Evolutionary conservation across 208 protist species (phyloP), one percentile per base, ranked within the genome.

Genomic region (Crithidia bombi): DNA sequence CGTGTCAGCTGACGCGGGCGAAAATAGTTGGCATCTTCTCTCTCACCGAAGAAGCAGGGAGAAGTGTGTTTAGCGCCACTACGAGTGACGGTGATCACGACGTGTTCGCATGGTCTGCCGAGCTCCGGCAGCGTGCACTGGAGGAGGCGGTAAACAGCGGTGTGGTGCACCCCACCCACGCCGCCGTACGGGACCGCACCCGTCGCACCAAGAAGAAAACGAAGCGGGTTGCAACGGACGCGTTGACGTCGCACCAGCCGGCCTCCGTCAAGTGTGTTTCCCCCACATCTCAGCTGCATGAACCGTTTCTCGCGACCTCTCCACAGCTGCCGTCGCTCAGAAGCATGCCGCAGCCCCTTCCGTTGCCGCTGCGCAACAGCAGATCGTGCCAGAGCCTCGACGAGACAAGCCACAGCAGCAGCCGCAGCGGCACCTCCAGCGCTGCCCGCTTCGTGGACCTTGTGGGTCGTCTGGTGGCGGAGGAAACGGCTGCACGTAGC

Each of bases 1-100:
- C 71, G 11, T 66, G 54, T 33, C 56, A 71, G 15, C 71, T 71
- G 17, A 35, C 71, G 7, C 35, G 64, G 41, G 64, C 58, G 4
- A 0, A 19, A 10, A 43, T 39, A 9, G 36, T 77, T 5, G 71
- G 71, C 25, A 28, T 77, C 23, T 28, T 77, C 5, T 64, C 21
- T 14, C 2, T 71, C 15, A 15, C 32, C 23, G 14, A 25, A 14
- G 30, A 12, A 6, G 21, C 28, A 0, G 2, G 32, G 0, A 5
- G 5, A 12, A 30, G 32, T 32, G 0, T 32, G 9, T 71, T 71
- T 38, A 12, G 6, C 49, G 6, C 19, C 0, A 1, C 23, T 10
- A 30, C 46, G 28, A 35, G 25, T 15, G 52, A 52, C 23, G 11
- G 15, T 0, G 55, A n/a, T 23, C 36, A 46, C 41, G 64, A 70